Evolutionary conservation across 2,329 filamentous ascomycete genomes (phyloP).

Genomic region (Pseudocercospora macadamiae): DNA sequence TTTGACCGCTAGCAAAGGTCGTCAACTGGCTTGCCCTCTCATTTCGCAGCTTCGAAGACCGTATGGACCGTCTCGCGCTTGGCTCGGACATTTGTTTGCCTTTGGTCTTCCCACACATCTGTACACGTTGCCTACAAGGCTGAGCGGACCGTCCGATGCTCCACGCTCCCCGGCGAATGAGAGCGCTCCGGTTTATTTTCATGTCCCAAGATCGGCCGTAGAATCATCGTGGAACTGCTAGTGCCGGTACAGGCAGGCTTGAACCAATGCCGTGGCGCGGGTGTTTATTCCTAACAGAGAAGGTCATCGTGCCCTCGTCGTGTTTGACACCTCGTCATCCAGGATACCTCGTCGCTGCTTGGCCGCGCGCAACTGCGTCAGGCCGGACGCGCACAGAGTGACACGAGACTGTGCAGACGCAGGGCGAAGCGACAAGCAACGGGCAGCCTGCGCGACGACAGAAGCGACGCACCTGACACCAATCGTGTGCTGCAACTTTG

Average conservation of each 20-base stretch:
- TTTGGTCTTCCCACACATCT: not conserved
- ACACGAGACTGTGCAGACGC: constrained; percentile 7
- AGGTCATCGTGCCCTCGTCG: constrained; percentile 12
- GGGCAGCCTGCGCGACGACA: not conserved
- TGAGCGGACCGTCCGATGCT: not conserved
- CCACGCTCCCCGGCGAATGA: not conserved
- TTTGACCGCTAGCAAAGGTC: not conserved
- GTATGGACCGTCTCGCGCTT: not conserved
- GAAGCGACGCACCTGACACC: not conserved
- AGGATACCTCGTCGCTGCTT: constrained; percentile 4
- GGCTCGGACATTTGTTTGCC: not conserved
- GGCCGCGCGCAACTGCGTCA: not conserved
- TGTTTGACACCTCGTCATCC: not conserved
- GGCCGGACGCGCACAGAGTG: not conserved
- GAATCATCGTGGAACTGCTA: not conserved
- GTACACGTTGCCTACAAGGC: not conserved
- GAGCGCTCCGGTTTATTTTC: not conserved
- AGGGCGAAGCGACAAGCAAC: constrained; percentile 5
- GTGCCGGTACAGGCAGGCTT: constrained; percentile 8
- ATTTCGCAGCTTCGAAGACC: not conserved
- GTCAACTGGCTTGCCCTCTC: not conserved
- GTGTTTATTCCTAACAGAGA: constrained; percentile 10
- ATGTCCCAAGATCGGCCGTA: not conserved
- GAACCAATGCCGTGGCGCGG: constrained; percentile 1
- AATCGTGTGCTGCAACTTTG: constrained; percentile 8